Evolutionary conservation across 2,329 filamentous ascomycete species (phyloP), one percentile per base, ranked within the genome.

Genomic region (Trichoderma gracile): DNA sequence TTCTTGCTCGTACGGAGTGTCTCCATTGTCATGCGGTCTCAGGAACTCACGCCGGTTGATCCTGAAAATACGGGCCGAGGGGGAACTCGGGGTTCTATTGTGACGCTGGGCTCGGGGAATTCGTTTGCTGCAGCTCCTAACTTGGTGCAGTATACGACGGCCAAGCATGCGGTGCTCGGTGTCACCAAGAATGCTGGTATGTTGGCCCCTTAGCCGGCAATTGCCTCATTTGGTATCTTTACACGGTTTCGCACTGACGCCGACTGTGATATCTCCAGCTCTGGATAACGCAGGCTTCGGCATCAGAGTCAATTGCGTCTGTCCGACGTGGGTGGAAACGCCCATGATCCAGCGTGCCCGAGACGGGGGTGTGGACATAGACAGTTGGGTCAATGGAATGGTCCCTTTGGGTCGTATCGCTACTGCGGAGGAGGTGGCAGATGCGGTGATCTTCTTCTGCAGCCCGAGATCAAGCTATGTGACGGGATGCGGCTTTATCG

Each of bases 381-480:
- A 54, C 25, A 30, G 23, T 8, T 46, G 46, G 45, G 53, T 68
- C 43, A 57, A 56, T 49, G 52, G 46, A 17, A 59, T 55, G 19
- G 42, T 67, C 10, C 67, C 67, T 17, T 40, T 68, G 59, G 60
- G 60, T 86, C 84, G 90, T 19, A 84, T 92, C 67, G 90, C 89
- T 15, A 77, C 77, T 23, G 76, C 81, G 7, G 79, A 84, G 19
- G 90, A 93, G 73, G 83, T 93, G 38, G 90, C 90, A 21, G 85
- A 91, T 70, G 89, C 90, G 59, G 89, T 87, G 45, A 74, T 86
- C 25, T 93, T 93, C 74, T 80, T 93, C 25, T 61, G 59, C 17
- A 68, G 67, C 46, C 55, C 67, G n/a, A 68, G 55, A 38, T 63
- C 67, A 14, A 68, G 67, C 46, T 68, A 56, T 23, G 45, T 54